Evolutionary conservation across 192 early-diverging fungal species (phyloP), one percentile per base, ranked within the genome.

Genomic region (Coemansia sp.): DNA sequence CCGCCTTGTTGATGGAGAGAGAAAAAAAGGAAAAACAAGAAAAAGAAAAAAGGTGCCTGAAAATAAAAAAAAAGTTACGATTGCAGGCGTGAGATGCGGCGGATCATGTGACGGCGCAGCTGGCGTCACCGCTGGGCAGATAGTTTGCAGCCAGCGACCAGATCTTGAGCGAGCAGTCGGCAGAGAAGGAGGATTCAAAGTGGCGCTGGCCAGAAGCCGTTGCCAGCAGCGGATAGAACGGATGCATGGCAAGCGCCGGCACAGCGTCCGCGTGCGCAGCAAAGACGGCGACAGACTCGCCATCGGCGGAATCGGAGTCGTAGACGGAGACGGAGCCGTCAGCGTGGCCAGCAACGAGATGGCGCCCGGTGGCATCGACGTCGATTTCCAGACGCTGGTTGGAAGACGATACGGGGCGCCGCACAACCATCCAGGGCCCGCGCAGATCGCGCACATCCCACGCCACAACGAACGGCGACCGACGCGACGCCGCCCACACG

Each of bases 401-500:
- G 13, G 13, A 7, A 7, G 93, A 92, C 25, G 81, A 70, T 1
- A 86, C 85, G 13, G 70, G 57, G 13, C 93, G 73, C 13, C 69
- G 62, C 16, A 90, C 46, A 1, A 76, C 71, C 20, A 77, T 76
- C 20, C 90, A 64, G 0, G 91, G 81, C 17, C 89, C 82, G 0
- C 87, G 88, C 56, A 92, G 84, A 50, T 95, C 88, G 2, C 94
- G 79, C 17, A 92, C 85, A 74, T 95, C 94, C 92, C 94, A 94
- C 25, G 87, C 91, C 1, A 86, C 77, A 16, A 95, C 86, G 37
- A 59, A 55, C n/a, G 75, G 37, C 6, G 86, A 72, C 41, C 87
- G 85, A 12, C 94, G 84, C 16, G 88, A 87, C 38, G 88, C 87
- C 0, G 89, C 85, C 72, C 87, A 95, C 12, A 95, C 66, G n/a